These are phyloP conservation scores for Gentiana dahurica DNA, from an alignment of 257 asterid genomes.

Conservation along the genomic window DNA sequence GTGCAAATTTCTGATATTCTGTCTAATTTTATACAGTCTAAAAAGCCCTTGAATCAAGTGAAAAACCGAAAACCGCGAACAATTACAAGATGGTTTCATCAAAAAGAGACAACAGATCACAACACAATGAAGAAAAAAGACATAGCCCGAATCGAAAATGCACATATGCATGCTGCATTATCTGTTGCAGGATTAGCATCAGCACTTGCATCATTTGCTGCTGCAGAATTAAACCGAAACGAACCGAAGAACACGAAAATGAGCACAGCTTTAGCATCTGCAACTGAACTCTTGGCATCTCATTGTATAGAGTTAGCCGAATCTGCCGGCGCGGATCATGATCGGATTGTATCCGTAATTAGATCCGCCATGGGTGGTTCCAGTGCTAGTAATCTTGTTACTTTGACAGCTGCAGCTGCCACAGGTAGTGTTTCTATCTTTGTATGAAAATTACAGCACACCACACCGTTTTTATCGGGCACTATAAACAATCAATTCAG, in stretches of 20 bases:
- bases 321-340: slow-evolving; percentile 49
- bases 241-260: slow-evolving; percentile 36
- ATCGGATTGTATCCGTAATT: slow-evolving; percentile 47
- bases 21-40: slow-evolving; percentile 17
- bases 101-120: slow-evolving; percentile 23
- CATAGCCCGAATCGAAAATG: slow-evolving; percentile 56
- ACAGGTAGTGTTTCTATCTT: slow-evolving; percentile 37
- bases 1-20: too few species aligned
- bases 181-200: slow-evolving; percentile 86
- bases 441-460: not conserved
- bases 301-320: slow-evolving; percentile 79
- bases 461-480: not conserved
- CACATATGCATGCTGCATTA: slow-evolving; percentile 39
- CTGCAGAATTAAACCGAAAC: slow-evolving; percentile 33
- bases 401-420: slow-evolving; percentile 89
- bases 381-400: slow-evolving; percentile 56
- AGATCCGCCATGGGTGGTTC: slow-evolving; percentile 60
- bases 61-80: slow-evolving; percentile 28
- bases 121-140: slow-evolving; percentile 50
- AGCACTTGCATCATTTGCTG: slow-evolving; percentile 55
- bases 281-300: slow-evolving; percentile 67
- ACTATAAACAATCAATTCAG: too few species aligned
- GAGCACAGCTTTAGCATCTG: slow-evolving; percentile 60
- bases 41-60: slow-evolving; percentile 21
- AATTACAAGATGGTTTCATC: slow-evolving; percentile 56